Evolutionary conservation across 306 rosid species (phyloP), one percentile per base, ranked within the genome.

Genomic region (Vigna mungo): DNA sequence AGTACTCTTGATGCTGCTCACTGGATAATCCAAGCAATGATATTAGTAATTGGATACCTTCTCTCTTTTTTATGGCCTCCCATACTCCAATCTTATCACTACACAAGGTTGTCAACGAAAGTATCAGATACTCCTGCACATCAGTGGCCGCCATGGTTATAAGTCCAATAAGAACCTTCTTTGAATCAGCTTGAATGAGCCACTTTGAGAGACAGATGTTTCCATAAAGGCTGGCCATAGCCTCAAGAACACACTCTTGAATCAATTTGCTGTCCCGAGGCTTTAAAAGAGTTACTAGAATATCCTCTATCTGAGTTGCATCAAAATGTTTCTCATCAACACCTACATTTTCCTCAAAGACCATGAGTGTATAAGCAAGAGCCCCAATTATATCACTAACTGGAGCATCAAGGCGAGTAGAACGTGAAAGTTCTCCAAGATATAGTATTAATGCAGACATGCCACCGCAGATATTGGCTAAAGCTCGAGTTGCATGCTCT

Each of bases 1-100:
- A 90, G 82, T 89, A 89, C 83, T 95, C 98, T 84, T 92, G 97
- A 84, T 92, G 97, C 82, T 95, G 98, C 92, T 95, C 97, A 81
- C 96, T 80, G 75, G 98, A 87, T 81, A 95, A 85, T 32, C 95
- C 97, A 75, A 95, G 77, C 80, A 95, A 77, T 47, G 97, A 90
- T 72, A 95, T 89, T 68, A 95, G 91, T 77, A 95, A 91, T 80
- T 95, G 98, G 76, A 92, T 87, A 58, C 98, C 98, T 86, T 95
- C 97, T 80, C 98, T 90, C 80, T 85, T 86, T 52, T 89, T 90
- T 41, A 95, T 88, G 78, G 97, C 97, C 78, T 95, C 97, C 98
- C 98, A 95, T 81, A 89, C 82, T 77, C 88, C 92, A 66, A 88
- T 84, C 78, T 74, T 88, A 55, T 89, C 88, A 82, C 92, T 81